Evolutionary conservation across 1,284 basidiomycete genomes (phyloP), one percentile per base, ranked within the genome.

Genomic region (Athelia sp.): DNA sequence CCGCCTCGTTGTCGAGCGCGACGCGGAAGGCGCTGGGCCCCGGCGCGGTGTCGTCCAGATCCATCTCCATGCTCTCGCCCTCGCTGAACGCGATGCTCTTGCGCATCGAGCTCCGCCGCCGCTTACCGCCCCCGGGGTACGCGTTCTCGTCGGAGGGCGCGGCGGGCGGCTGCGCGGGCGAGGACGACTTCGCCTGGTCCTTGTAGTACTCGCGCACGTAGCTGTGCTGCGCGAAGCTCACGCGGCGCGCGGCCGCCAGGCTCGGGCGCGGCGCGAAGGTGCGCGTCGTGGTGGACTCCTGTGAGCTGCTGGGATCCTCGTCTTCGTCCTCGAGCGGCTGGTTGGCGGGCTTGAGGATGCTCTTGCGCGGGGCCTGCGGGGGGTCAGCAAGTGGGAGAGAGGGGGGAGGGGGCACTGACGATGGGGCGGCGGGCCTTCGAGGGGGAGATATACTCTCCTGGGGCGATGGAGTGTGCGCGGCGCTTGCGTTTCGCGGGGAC

Each of bases 171-270:
- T 56, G 78, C 78, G 43, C 84, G 61, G 24, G 67, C 62, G 11
- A 58, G 57, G 24, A 57, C 53, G 69, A 74, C 48, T 74, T 74
- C 14, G 68, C 71, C 34, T 74, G 65, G 13, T 61, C 63, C 24
- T 72, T 73, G 49, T 82, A 72, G 58, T 87, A 86, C 43, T 83
- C 61, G 54, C 84, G 78, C 15, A 92, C 84, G 54, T 82, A 75
- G 1, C 84, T 81, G 54, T 79, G 75, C 22, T 77, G 74, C n/a
- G 86, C 87, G 57, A 92, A 94, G 66, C 88, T 91, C 58, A 94
- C 90, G 43, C 90, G 79, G 42, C 88, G 74, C 18, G 71, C 76
- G 6, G 89, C 62, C 13, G 85, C 88, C 62, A 87, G 85, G 43
- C 83, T 79, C 8, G 36, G 15, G 19, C 36, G 36, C 19, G 15